Evolutionary conservation across 441 rosid species (phyloP).

Genomic region (Arabidopsis hybrid): DNA sequence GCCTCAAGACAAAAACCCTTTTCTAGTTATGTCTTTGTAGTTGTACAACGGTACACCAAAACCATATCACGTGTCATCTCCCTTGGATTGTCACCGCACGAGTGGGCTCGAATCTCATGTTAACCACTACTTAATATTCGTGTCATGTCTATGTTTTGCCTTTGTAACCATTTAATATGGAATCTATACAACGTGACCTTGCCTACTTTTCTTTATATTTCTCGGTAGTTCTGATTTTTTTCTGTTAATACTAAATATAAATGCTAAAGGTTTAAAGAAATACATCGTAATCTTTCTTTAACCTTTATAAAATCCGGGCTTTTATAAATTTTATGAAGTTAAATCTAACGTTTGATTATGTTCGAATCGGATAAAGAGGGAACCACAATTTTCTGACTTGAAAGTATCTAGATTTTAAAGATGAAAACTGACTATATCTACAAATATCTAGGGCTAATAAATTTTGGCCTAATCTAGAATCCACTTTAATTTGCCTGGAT

Average conservation of each 20-base stretch:
- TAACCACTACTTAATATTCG: slow-evolving; percentile 38
- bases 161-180: slow-evolving; percentile 33
- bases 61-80: slow-evolving; percentile 37
- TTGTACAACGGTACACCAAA: slow-evolving; percentile 25
- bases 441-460: neutral
- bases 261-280: neutral
- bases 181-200: slow-evolving; percentile 38
- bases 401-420: neutral
- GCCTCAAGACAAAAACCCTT: slow-evolving; percentile 31
- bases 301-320: neutral
- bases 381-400: neutral
- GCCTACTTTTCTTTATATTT: slow-evolving; percentile 9
- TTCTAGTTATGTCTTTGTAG: slow-evolving; percentile 34
- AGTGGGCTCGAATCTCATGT: slow-evolving; percentile 42
- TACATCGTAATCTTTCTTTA: neutral
- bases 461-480: neutral
- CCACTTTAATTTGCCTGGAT: neutral
- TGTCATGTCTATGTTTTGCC: slow-evolving; percentile 41
- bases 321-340: neutral
- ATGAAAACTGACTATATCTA: neutral
- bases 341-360: neutral
- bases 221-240: neutral
- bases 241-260: slow-evolving; percentile 5
- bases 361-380: neutral
- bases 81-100: slow-evolving; percentile 40